phyloP scores from a whole-genome alignment of 2,329 filamentous ascomycete species.

The Colletotrichum simmondsii region DNA sequence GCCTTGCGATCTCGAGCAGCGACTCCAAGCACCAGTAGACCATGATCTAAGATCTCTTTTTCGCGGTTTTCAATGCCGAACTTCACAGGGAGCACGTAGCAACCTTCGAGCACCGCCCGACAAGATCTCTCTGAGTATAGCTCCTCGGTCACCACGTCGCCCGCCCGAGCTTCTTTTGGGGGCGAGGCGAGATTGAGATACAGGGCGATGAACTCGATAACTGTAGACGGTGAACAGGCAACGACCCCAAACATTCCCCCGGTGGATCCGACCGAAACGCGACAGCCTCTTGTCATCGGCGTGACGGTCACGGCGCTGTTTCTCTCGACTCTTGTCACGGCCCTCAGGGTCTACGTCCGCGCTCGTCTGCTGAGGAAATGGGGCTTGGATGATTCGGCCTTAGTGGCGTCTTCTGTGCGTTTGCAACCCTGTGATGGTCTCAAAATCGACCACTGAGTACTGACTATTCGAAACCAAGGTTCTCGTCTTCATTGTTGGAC shows the following conservation, averaged over 20 bases:
- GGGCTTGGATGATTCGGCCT: constrained; percentile 20
- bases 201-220: background rate
- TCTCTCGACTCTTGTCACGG: background rate
- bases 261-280: background rate
- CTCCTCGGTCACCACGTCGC: background rate
- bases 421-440: rapidly evolving
- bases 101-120: background rate
- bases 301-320: background rate
- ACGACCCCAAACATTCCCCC: background rate
- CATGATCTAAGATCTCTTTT: background rate
- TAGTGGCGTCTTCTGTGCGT: constrained; percentile 13
- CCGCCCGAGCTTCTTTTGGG: no score
- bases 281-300: constrained; percentile 15
- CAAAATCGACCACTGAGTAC: background rate
- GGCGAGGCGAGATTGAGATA: background rate
- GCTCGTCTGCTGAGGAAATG: constrained; percentile 4
- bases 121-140: background rate
- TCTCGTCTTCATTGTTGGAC: background rate
- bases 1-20: background rate
- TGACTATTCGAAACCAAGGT: background rate
- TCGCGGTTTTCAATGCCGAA: background rate
- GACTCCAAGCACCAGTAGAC: background rate
- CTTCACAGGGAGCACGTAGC: background rate
- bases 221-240: background rate
- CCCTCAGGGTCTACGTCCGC: constrained; percentile 22